Evolutionary conservation across 2,329 filamentous ascomycete species (phyloP), one percentile per base, ranked within the genome.

Genomic region (Paecilomyces variotii): DNA sequence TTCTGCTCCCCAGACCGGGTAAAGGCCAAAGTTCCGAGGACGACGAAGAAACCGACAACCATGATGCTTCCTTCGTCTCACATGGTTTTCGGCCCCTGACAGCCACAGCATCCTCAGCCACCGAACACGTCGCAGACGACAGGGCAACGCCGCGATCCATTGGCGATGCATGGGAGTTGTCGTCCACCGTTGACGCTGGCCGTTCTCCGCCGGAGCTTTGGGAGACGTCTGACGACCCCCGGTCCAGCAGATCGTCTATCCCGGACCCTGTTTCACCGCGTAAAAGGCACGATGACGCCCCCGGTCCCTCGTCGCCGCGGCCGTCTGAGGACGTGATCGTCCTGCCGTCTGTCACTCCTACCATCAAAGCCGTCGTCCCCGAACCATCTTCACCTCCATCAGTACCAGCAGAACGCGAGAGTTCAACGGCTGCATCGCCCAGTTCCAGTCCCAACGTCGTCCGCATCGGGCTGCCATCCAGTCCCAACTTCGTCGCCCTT

Each of bases 401-500:
- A 39, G 2, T 5, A 14, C 14, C 35, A 19, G 2, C n/a, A 45
- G 39, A 45, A 39, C 14, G 5, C 5, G 39, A 45, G n/a, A 45
- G n/a, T 45, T 45, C 39, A 7, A 45, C 39, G 5, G n/a, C 9
- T 19, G 4, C 19, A 45, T 45, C 39, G 39, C 39, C n/a, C 56
- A 67, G 69, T 14, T 77, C 76, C 30, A 78, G 74, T 62, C 75
- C 76, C 2, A 78, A 76, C 55, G 59, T 78, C 27, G 67, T 74
- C 27, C 70, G 70, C 5, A 65, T 74, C 50, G 74, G 70, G 27
- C 67, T 69, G 30, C 68, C 72, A 0, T 76, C 74, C 32, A 76
- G 74, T 58, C 74, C 74, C 49, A 76, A 75, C 61, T 67, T 76
- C 56, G 65, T 77, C 27, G 67, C 72, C 2, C 60, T 74, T 50